Evolutionary conservation across 169 alveolate genomes (phyloP).

Genomic region (Babesia bovis): DNA sequence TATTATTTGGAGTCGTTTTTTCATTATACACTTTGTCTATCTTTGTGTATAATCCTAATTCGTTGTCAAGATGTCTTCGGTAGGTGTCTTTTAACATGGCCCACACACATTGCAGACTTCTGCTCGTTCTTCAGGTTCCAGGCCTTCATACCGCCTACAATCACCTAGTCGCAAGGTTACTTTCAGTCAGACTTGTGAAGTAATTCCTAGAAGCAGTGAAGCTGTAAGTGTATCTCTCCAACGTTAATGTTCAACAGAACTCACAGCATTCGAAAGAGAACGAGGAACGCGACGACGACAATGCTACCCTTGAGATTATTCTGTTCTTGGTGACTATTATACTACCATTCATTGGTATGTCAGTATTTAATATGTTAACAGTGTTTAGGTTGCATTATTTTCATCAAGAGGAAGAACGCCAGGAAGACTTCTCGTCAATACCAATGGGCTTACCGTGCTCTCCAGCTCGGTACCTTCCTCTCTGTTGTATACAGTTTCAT

Average conservation of each 20-base stretch:
- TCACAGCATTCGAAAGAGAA: too few species aligned
- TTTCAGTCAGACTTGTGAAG: background rate
- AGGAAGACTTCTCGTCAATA: slow-evolving; percentile 31
- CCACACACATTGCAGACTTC: background rate
- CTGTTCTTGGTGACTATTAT: slow-evolving; percentile 43
- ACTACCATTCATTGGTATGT: slow-evolving; percentile 47
- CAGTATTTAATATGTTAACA: background rate
- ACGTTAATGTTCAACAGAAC: too few species aligned
- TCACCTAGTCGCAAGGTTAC: slow-evolving; percentile 19
- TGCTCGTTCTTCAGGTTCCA: background rate
- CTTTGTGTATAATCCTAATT: background rate
- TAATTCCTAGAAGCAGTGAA: background rate
- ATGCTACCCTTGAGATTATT: slow-evolving; percentile 15
- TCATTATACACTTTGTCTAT: background rate
- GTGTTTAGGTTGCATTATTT: slow-evolving; percentile 46
- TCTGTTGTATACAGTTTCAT: slow-evolving; percentile 41
- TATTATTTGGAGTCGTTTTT: too few species aligned
- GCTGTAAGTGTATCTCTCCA: too few species aligned
- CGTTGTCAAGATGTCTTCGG: slow-evolving; percentile 4
- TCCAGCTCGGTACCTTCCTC: slow-evolving; percentile 48
- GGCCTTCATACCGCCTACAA: background rate
- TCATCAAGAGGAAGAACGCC: slow-evolving; percentile 1
- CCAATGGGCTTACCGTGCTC: slow-evolving; percentile 51
- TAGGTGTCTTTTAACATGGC: background rate
- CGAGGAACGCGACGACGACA: slow-evolving; percentile 24